phyloP scores from a whole-genome alignment of 2,329 filamentous ascomycete species.

The Lachnellula arida region DNA sequence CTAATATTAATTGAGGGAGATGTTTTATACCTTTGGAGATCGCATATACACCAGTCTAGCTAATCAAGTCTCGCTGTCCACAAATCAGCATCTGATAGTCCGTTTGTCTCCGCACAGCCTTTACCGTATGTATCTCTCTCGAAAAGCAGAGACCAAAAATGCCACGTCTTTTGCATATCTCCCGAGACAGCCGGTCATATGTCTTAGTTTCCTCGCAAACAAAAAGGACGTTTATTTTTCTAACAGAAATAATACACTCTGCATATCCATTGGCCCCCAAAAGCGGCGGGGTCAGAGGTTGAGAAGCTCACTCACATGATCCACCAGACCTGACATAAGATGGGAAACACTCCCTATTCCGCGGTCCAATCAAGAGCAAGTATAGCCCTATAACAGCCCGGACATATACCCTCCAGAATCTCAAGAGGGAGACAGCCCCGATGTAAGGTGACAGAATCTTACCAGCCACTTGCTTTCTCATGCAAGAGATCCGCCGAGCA shows the following conservation, averaged over 20 bases:
- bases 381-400: slow-evolving; percentile 9
- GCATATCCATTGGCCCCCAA: neutral
- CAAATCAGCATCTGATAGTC: neutral
- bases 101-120: neutral
- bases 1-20: neutral
- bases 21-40: neutral
- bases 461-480: neutral
- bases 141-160: neutral
- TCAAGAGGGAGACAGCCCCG: neutral
- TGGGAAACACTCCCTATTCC: slow-evolving; percentile 5
- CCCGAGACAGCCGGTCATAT: slow-evolving; percentile 8
- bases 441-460: neutral
- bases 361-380: slow-evolving; percentile 11
- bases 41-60: neutral
- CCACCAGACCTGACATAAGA: neutral
- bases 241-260: neutral
- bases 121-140: too few relatives aligned
- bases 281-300: slow-evolving; percentile 3
- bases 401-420: slow-evolving; percentile 3
- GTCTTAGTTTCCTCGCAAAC: neutral
- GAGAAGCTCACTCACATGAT: neutral
- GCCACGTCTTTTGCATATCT: slow-evolving; percentile 1
- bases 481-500: neutral
- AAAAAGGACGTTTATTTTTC: too few relatives aligned
- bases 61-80: neutral